These are phyloP conservation scores for Aspergillus cristatus DNA, from an alignment of 495 filamentous ascomycete species.

Conservation along the genomic window DNA sequence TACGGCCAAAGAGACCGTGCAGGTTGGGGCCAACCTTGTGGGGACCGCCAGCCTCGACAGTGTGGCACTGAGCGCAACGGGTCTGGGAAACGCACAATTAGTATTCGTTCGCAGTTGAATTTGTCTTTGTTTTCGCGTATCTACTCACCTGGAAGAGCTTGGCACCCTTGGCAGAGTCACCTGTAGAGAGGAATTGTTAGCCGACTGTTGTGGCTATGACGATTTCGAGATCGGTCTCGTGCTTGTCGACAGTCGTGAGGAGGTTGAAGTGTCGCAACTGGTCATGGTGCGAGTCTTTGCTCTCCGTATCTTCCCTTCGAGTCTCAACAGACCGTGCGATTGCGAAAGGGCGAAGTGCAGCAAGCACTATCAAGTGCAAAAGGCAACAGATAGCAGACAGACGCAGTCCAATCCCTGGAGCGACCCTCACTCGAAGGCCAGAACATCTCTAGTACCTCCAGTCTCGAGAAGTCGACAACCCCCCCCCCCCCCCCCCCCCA, in stretches of 20 bases:
- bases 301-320: no score
- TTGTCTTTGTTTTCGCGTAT: not conserved
- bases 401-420: not conserved
- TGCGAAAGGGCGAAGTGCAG: no score
- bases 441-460: no score
- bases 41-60: slow-evolving; percentile 70
- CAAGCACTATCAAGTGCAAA: no score
- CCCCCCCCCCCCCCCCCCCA: no score
- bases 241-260: slow-evolving; percentile 15
- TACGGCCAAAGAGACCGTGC: slow-evolving; percentile 94
- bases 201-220: slow-evolving; percentile 9
- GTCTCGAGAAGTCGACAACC: no score
- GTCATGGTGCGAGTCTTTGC: no score
- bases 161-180: slow-evolving; percentile 93
- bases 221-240: slow-evolving; percentile 20
- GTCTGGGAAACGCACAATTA: slow-evolving; percentile 46
- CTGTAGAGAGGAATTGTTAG: slow-evolving; percentile 41
- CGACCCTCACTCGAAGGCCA: no score
- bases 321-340: no score
- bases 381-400: no score
- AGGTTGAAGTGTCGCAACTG: slow-evolving; percentile 21
- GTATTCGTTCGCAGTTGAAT: slow-evolving; percentile 9
- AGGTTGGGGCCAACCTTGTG: slow-evolving; percentile 98
- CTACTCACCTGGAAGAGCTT: slow-evolving; percentile 81
- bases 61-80: slow-evolving; percentile 98